These are phyloP conservation scores for Closterium sp. DNA, from an alignment of 139 green algal genomes.

Conservation along the genomic window DNA sequence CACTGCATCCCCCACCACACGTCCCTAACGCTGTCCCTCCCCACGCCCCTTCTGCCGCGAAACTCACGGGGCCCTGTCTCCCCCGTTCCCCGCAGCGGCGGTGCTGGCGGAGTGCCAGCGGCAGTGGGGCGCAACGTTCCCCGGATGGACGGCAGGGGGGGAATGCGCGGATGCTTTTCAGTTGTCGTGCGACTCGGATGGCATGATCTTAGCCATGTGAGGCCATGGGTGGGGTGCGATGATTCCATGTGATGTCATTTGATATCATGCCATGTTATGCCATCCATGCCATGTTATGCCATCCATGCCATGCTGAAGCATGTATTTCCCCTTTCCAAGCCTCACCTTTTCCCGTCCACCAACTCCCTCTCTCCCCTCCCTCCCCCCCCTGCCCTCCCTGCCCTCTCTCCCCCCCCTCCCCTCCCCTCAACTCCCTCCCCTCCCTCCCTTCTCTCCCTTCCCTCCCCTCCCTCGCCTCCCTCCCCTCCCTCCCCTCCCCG, in stretches of 20 bases:
- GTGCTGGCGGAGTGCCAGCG: background rate
- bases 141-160: background rate
- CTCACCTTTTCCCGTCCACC: no score
- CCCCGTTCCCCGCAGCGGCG: background rate
- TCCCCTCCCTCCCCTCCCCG: no score
- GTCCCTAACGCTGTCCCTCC: background rate
- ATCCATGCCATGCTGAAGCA: background rate
- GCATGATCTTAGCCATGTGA: background rate
- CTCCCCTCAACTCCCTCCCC: background rate
- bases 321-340: background rate
- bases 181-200: background rate
- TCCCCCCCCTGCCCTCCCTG: no score
- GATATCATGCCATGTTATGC: background rate
- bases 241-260: background rate
- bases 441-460: no score
- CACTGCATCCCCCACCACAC: background rate
- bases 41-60: background rate
- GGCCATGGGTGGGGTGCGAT: background rate
- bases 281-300: no score
- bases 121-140: background rate
- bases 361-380: no score
- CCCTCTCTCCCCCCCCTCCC: background rate
- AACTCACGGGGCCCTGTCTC: background rate
- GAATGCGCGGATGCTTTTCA: background rate
- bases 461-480: no score